A percentile compares a stretch with the other conserved stretches of the same genome.
Evolutionary conservation across 768 basidiomycete species (phyloP).

Genomic region (Mycena polygramma): DNA sequence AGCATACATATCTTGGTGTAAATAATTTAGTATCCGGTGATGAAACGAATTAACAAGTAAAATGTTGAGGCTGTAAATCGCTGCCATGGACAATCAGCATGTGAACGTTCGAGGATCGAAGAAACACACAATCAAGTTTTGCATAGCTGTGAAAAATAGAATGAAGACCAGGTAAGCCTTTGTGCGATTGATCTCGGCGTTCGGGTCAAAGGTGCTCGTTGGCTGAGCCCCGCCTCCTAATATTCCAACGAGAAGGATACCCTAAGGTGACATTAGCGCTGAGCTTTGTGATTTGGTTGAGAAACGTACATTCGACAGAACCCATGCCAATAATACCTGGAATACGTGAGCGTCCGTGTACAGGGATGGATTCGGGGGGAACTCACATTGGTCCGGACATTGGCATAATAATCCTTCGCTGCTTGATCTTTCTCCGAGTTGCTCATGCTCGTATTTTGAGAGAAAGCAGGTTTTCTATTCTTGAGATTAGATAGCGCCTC

Average conservation of each 20-base stretch:
- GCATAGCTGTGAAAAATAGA: conserved; percentile 84
- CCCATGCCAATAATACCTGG: conserved; percentile 83
- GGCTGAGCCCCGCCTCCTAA: conserved; percentile 70
- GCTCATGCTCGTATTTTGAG: conserved; percentile 50
- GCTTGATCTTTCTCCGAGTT: conserved; percentile 77
- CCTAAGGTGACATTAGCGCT: conserved; percentile 13
- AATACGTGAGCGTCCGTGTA: background rate
- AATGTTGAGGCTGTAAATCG: conserved; percentile 33
- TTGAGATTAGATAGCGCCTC: conserved; percentile 84
- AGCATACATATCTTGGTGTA: conserved; percentile 26
- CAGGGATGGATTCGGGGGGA: background rate
- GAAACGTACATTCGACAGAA: conserved; percentile 65
- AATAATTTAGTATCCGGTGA: conserved; percentile 22
- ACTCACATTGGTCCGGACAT: conserved; percentile 82
- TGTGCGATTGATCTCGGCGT: conserved; percentile 64
- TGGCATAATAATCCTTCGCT: conserved; percentile 90
- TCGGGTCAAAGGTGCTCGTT: conserved; percentile 69
- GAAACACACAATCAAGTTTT: conserved; percentile 68
- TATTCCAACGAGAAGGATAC: conserved; percentile 61
- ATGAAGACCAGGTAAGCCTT: conserved; percentile 87
- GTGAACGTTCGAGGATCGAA: too few relatives aligned
- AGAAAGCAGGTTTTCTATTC: conserved; percentile 57
- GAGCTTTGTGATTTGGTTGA: too few relatives aligned
- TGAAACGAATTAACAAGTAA: conserved; percentile 36
- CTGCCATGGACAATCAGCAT: conserved; percentile 7